phyloP scores from a whole-genome alignment of 805 yeast species.

The baker's yeast (Saccharomyces cerevisiae) region DNA sequence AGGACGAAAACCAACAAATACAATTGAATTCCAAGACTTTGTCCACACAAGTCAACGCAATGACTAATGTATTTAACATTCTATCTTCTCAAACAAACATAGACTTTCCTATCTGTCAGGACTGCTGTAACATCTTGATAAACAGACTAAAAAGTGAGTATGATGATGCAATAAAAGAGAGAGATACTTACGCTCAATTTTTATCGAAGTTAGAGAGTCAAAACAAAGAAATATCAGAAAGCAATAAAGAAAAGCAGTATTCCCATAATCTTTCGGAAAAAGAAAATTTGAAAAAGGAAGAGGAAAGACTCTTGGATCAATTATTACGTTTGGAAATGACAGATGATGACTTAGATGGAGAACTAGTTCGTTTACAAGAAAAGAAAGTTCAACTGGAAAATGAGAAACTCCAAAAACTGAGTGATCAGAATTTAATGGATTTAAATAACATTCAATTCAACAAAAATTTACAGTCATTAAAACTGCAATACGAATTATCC shows the following conservation, averaged over 20 bases:
- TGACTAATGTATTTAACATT: slow-evolving; percentile 62
- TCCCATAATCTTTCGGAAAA: slow-evolving; percentile 15
- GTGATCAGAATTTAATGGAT: slow-evolving; percentile 46
- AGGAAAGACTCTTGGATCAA: slow-evolving; percentile 13
- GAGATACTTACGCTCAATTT: slow-evolving; percentile 69
- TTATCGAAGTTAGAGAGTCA: slow-evolving; percentile 58
- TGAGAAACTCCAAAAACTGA: slow-evolving; percentile 31
- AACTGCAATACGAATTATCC: slow-evolving; percentile 54
- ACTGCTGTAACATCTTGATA: slow-evolving; percentile 64
- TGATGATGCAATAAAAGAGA: slow-evolving; percentile 65
- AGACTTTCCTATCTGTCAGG: slow-evolving; percentile 81
- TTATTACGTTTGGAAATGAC: slow-evolving; percentile 29
- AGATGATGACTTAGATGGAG: slow-evolving; percentile 37
- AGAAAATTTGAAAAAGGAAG: slow-evolving; percentile 24
- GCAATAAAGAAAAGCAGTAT: slow-evolving; percentile 13
- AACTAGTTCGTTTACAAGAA: slow-evolving; percentile 42
- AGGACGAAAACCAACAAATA: slow-evolving; percentile 6
- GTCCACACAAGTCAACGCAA: slow-evolving; percentile 42
- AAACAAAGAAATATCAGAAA: slow-evolving; percentile 40
- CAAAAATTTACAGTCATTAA: slow-evolving; percentile 53
- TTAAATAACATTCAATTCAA: slow-evolving; percentile 43
- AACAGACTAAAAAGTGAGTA: slow-evolving; percentile 60
- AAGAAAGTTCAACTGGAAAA: slow-evolving; percentile 41
- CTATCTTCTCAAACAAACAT: slow-evolving; percentile 66
- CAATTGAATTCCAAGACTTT: slow-evolving; percentile 27